Base-by-base conservation (phyloP, 2,329 filamentous ascomycete species). In the Apiospora kogelbergensis region DNA sequence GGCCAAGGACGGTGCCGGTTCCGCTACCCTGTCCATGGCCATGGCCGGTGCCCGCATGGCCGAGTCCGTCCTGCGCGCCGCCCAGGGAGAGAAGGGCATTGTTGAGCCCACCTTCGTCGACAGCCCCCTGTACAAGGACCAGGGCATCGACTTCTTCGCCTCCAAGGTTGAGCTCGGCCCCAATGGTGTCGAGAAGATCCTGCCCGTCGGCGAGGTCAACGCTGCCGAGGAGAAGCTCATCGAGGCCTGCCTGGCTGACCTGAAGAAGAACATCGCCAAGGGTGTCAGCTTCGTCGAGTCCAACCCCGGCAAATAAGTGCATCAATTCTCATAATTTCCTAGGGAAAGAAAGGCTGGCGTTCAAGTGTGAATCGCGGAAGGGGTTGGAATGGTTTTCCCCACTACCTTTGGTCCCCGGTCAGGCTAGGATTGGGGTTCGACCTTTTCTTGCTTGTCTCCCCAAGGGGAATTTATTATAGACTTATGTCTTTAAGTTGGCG, bases 1-100 rank as follows among this genome's bases (percentile, higher is more conserved):
- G 90, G 96, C 95, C 84, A 98, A 98, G 93, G 95, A 95, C 81
- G 96, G 95, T 84, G 94, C 95, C 79, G 95, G 95, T 78, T 98
- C 94, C 76, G 95, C 95, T 81, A 98, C 95, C 73, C 93, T 98
- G 77, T 98, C 94, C 86, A 99, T 99, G 95, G 95, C 95, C 79
- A 95, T 97, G 90, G 95, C 95, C 75, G 95, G 95, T 82, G 88
- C 89, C 80, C 88, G 89, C 83, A 87, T 91, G 84, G 94, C 96
- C 77, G 95, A 98, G 87, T 94, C 92, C 76, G 86, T 99, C 78
- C 92, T 99, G 84, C 95, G 94, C 84, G 96, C 96, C 78, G 86
- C 92, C 70, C 90, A 97, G 84, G 96, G 96, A 81, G 91, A 97
- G 89, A 96, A 95, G 90, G 94, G 94, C 80, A 92, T 99, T 77